Conservation (phyloP, 2,329 filamentous ascomycete species). For the Phialophora macrospora region DNA sequence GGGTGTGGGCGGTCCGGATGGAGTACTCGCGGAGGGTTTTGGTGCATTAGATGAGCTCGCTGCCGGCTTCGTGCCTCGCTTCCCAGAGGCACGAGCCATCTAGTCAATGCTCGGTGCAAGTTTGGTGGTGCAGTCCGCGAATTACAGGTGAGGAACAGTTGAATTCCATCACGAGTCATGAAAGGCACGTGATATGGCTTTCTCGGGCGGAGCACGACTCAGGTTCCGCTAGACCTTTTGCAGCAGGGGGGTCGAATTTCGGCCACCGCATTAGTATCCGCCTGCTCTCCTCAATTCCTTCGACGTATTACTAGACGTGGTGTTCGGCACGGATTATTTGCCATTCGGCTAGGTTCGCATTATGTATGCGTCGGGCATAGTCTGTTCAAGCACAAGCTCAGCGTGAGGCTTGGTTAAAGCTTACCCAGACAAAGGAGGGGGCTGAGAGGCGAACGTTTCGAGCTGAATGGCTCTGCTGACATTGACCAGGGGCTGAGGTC, state of each 20-base stretch:
- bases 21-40: conserved; percentile 11
- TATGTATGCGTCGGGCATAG: background rate
- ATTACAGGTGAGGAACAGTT: background rate
- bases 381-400: conserved; percentile 1
- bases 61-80: conserved; percentile 24
- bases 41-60: conserved; percentile 8
- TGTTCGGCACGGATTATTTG: background rate
- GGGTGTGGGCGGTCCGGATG: conserved; percentile 31
- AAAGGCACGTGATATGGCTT: conserved; percentile 1
- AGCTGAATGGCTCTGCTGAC: conserved; percentile 27
- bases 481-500: conserved; percentile 14
- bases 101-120: background rate
- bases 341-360: background rate
- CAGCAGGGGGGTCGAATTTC: background rate
- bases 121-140: background rate
- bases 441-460: background rate
- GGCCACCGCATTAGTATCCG: conserved; percentile 4
- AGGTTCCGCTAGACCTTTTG: too few relatives aligned
- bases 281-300: background rate
- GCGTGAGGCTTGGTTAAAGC: conserved; percentile 23
- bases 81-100: conserved; percentile 33
- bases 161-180: background rate
- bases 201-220: background rate
- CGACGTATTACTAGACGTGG: too few relatives aligned
- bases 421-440: conserved; percentile 10